Conservation (phyloP, 352 stramenopile species). For the Phytopythium helicoides region DNA sequence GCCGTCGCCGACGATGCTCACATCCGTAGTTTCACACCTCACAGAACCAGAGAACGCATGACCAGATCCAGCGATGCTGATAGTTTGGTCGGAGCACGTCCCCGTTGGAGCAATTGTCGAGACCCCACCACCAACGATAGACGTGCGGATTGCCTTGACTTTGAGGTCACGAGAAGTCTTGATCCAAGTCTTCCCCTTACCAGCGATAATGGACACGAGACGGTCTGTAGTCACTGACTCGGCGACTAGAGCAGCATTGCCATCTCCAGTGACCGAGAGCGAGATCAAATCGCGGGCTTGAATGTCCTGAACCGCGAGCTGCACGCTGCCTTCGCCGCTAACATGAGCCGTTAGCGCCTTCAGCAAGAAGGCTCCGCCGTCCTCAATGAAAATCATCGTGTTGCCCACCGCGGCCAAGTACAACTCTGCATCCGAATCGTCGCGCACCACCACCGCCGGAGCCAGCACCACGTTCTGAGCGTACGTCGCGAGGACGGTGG, state of each 20-base stretch:
- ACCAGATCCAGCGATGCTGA: conserved; percentile 5
- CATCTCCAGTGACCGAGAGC: neutral
- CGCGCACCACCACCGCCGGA: neutral
- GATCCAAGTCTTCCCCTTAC: neutral
- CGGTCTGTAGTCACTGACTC: neutral
- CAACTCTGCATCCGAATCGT: neutral
- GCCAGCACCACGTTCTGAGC: conserved; percentile 3
- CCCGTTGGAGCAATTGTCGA: neutral
- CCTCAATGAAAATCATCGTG: conserved; percentile 1
- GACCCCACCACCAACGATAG: neutral
- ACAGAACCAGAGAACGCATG: neutral
- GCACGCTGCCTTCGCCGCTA: neutral
- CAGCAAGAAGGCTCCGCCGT: neutral
- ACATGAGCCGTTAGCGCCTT: neutral
- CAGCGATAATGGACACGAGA: neutral
- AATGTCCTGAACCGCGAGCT: neutral
- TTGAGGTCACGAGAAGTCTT: neutral
- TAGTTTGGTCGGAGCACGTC: neutral
- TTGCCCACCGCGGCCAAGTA: neutral
- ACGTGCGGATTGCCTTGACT: neutral
- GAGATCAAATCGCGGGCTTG: neutral
- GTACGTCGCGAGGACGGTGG: neutral
- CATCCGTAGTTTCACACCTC: neutral
- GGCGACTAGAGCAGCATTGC: neutral
- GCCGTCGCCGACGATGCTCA: conserved; percentile 6